phyloP scores from a whole-genome alignment of 2,329 filamentous ascomycete genomes.

The Fusarium incarnatum region DNA sequence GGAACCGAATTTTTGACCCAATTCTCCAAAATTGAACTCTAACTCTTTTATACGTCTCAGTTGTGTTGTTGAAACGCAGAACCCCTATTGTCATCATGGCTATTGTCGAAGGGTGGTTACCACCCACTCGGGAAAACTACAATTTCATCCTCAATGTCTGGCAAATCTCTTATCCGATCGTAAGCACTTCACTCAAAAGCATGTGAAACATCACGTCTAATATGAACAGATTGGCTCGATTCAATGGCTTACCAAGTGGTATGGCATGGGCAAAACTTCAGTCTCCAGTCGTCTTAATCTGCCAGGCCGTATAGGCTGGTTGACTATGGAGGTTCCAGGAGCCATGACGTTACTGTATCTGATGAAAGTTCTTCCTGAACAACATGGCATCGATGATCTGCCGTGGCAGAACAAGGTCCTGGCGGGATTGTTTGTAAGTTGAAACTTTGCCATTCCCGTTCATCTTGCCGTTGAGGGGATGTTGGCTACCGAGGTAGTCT shows the following conservation, averaged over 20 bases:
- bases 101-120: constrained; percentile 66
- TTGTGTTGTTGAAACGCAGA: constrained; percentile 1
- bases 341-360: constrained; percentile 83
- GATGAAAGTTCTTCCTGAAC: constrained; percentile 73
- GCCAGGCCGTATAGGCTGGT: constrained; percentile 89
- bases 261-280: constrained; percentile 94
- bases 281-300: constrained; percentile 80
- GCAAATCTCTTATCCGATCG: constrained; percentile 64
- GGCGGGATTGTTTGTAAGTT: constrained; percentile 71
- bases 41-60: neutral
- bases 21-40: rapidly evolving
- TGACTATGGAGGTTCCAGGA: constrained; percentile 86
- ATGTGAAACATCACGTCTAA: constrained; percentile 13
- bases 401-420: constrained; percentile 85
- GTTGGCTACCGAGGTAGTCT: constrained; percentile 17
- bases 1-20: no score
- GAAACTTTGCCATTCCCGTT: neutral
- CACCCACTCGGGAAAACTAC: constrained; percentile 69
- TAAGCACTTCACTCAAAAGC: constrained; percentile 49
- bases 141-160: constrained; percentile 64
- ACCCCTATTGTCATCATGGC: constrained; percentile 52
- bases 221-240: constrained; percentile 70
- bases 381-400: constrained; percentile 68
- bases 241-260: constrained; percentile 84
- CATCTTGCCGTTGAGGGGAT: constrained; percentile 30